phyloP scores from a whole-genome alignment of 2,329 filamentous ascomycete genomes.

The Arthroderma sp. region DNA sequence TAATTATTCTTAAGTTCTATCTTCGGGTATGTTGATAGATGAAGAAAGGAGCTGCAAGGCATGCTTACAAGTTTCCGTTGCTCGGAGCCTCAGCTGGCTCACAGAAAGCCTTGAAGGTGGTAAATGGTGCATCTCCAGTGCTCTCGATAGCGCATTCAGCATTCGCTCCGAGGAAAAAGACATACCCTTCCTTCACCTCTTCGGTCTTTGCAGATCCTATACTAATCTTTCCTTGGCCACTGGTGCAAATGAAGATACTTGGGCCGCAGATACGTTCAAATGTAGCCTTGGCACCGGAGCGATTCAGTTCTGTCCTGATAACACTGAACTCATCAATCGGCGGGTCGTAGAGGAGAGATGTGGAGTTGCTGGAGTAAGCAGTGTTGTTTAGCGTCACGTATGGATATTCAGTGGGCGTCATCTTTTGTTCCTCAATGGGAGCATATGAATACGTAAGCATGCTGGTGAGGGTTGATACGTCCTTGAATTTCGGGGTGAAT shows the following conservation, averaged over 20 bases:
- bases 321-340: constrained; percentile 96
- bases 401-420: constrained; percentile 71
- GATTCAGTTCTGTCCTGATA: constrained; percentile 62
- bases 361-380: constrained; percentile 66
- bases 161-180: constrained; percentile 77
- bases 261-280: constrained; percentile 81
- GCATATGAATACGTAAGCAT: constrained; percentile 95
- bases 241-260: constrained; percentile 84
- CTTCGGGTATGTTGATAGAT: too few species aligned
- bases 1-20: too few species aligned
- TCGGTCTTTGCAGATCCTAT: constrained; percentile 65
- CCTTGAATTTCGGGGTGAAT: constrained; percentile 97
- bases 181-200: constrained; percentile 58
- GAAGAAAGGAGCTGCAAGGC: too few species aligned
- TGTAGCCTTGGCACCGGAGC: constrained; percentile 62
- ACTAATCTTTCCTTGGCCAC: constrained; percentile 67
- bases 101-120: constrained; percentile 88
- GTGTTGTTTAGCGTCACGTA: constrained; percentile 70
- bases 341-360: constrained; percentile 71
- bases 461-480: constrained; percentile 71
- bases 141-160: constrained; percentile 71
- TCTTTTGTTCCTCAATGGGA: constrained; percentile 89
- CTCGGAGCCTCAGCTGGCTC: constrained; percentile 42
- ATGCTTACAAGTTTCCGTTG: constrained; percentile 19
- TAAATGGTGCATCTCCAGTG: constrained; percentile 50